Evolutionary conservation across 2,329 filamentous ascomycete genomes (phyloP).

Genomic region (Bipolaris zeicola): DNA sequence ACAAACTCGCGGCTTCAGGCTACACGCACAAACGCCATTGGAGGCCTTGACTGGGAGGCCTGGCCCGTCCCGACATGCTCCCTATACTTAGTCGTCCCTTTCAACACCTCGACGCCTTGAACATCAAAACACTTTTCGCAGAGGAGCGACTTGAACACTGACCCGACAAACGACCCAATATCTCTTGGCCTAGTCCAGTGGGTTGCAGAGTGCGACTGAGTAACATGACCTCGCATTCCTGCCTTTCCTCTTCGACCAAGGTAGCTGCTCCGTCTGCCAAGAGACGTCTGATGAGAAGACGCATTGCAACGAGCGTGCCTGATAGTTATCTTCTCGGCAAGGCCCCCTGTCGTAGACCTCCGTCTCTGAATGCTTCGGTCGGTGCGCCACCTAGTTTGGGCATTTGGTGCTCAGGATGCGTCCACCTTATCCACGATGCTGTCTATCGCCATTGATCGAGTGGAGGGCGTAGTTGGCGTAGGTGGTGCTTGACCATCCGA

Average conservation of each 20-base stretch:
- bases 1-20: neutral
- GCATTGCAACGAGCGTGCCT: constrained; percentile 5
- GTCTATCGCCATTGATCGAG: constrained; percentile 47
- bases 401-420: constrained; percentile 31
- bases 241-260: constrained; percentile 6
- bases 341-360: neutral
- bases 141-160: constrained; percentile 2
- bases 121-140: constrained; percentile 20
- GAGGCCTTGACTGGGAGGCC: constrained; percentile 1
- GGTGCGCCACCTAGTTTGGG: constrained; percentile 1
- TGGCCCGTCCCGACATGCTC: constrained; percentile 4
- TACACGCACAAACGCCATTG: constrained; percentile 12
- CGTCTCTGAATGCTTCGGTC: neutral
- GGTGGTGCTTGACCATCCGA: constrained; percentile 42
- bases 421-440: constrained; percentile 49
- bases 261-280: constrained; percentile 1
- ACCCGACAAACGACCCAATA: neutral
- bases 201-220: neutral
- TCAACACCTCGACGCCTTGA: constrained; percentile 14
- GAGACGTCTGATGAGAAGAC: constrained; percentile 4
- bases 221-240: neutral
- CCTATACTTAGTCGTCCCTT: neutral
- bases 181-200: neutral
- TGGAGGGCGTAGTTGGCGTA: constrained; percentile 46
- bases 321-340: constrained; percentile 7